phyloP scores from a whole-genome alignment of 116 monocot genomes.

The Iris pallida region DNA sequence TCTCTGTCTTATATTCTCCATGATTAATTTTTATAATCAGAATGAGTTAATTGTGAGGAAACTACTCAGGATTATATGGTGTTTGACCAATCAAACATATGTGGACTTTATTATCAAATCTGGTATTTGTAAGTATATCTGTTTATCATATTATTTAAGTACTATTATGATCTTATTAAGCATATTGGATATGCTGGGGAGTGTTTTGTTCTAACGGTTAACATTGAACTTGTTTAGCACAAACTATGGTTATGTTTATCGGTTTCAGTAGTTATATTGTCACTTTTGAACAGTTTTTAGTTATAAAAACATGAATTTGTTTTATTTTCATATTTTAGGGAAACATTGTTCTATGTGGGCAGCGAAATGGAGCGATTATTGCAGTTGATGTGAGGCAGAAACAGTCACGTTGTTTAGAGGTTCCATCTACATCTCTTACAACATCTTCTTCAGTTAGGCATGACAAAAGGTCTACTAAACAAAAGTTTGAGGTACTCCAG shows the following conservation, averaged over 20 bases:
- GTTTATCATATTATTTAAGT: no score
- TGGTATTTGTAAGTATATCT: not conserved
- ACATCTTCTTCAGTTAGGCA: conserved; percentile 3
- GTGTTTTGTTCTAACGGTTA: no score
- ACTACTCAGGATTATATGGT: no score
- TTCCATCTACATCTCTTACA: conserved; percentile 23
- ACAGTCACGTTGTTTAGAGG: conserved; percentile 17
- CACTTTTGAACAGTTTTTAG: not conserved
- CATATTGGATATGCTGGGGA: no score
- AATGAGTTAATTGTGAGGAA: no score
- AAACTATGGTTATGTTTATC: no score
- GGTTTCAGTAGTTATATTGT: no score
- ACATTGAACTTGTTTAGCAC: no score
- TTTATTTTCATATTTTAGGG: conserved; percentile 45
- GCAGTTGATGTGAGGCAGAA: conserved; percentile 56
- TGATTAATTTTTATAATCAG: no score
- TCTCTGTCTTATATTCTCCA: no score
- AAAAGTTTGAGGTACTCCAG: conserved; percentile 20
- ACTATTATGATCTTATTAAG: no score
- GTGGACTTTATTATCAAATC: not conserved
- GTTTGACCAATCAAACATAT: no score
- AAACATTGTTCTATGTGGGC: conserved; percentile 79
- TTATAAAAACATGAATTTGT: not conserved
- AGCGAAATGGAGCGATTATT: conserved; percentile 70
- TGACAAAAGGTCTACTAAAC: conserved; percentile 14